Evolutionary conservation across 2,329 filamentous ascomycete species (phyloP), one percentile per base, ranked within the genome.

Genomic region (Shiraia bambusicola): DNA sequence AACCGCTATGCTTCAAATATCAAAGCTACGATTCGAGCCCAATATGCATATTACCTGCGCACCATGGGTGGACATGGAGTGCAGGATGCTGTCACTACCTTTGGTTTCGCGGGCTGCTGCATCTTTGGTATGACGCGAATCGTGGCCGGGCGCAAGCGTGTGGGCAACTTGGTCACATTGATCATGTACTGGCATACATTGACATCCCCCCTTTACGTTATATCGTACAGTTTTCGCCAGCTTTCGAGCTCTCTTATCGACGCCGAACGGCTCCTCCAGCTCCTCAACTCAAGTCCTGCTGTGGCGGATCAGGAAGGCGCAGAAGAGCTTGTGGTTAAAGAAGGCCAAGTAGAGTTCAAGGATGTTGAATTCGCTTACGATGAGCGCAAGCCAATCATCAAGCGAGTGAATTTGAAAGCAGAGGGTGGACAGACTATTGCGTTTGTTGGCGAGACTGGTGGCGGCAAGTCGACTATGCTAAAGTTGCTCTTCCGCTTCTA

Each of bases 111-210:
- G 28, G 66, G 73, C 47, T 73, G 71, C 50, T 69, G 74, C 58
- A 61, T 79, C 36, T 69, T 82, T 11, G 80, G 78, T 3, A 73
- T 77, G 6, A 74, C 76, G 42, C 72, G 79, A 47, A 76, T 83
- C 25, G 66, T 72, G 0, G 68, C 70, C 27, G 76, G 76, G 1
- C 58, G 63, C 7, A 74, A 73, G 31, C 71, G 76, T 0, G 70
- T 83, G 10, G 82, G 82, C 28, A 77, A 76, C 45, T 83, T 88
- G 47, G 78, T 87, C 4, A 82, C 82, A 13, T 65, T 88, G 17
- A 70, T 84, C 12, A 76, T 79, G 25, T 87, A 86, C 63, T 88
- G 84, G 84, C 43, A 56, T 13, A 66, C 65, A 0, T 69, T 75
- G 52, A 69, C 72, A 40, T 59, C 57, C 3, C 78, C 79, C 6